Evolutionary conservation across 78 protist genomes (phyloP), one percentile per base, ranked within the genome.

Genomic region (Capsaspora owczarzaki): DNA sequence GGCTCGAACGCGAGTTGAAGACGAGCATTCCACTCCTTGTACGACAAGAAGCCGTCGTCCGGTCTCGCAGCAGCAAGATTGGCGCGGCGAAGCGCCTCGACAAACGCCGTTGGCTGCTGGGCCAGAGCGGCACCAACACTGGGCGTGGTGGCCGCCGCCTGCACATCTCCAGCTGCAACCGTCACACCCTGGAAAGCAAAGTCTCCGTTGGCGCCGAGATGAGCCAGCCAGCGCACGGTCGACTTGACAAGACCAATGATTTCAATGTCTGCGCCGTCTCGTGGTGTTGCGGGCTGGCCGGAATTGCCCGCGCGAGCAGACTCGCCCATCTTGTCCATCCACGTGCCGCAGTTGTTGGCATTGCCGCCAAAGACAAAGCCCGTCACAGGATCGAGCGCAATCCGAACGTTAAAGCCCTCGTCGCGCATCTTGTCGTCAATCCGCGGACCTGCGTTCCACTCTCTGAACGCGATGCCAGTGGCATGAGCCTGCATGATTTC

Each of bases 271-370:
- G 95, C 91, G 6, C 98, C 98, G 75, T 94, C 97, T 14, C 98
- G 61, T 37, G 98, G 95, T 2, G 97, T 95, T 0, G 94, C 94
- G 0, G 97, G 97, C 20, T 61, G 61, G 23, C 98, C 97, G 69
- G 29, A 68, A 49, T 80, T 92, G 46, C 79, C 66, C 16, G 88
- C 83, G 37, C 27, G 37, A 1, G 74, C 42, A 38, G 80, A 53
- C 46, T 56, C 71, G 44, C 98, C 98, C 96, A 94, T 92, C 87
- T 95, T 95, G 87, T 95, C 98, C 95, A 91, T 92, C 98, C 98
- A 95, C n/a, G 97, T 94, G 2, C 97, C 97, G 49, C 94, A 86
- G 70, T 95, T 95, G 66, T 4, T 31, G 25, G 12, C 47, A 60
- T 85, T 89, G 20, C 98, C 98, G 72, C 98, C 98, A 61, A 61